Evolutionary conservation across 169 alveolate species (phyloP).

Genomic region (Eimeria falciformis): DNA sequence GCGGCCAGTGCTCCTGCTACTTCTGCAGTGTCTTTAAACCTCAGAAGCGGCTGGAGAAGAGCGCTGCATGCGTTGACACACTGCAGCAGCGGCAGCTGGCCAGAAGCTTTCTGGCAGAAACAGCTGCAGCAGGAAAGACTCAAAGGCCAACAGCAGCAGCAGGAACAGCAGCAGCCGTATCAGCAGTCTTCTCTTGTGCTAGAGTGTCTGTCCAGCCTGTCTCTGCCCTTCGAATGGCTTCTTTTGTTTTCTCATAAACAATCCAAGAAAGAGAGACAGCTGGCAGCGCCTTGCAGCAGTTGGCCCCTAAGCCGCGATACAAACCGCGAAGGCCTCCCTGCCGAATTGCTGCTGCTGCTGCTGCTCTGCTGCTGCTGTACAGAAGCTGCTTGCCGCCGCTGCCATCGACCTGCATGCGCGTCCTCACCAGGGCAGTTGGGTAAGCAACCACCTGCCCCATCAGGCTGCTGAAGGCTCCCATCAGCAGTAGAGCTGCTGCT

Average conservation of each 20-base stretch:
- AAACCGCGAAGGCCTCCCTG: conserved; percentile 77
- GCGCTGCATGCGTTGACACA: neutral
- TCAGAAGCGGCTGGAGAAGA: neutral
- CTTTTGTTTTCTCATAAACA: conserved; percentile 78
- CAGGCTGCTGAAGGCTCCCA: conserved; percentile 76
- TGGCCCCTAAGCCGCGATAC: conserved; percentile 79
- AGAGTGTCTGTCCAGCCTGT: conserved; percentile 43
- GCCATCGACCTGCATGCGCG: conserved; percentile 82
- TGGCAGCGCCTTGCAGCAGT: conserved; percentile 81
- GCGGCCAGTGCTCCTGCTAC: no score
- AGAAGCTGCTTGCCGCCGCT: conserved; percentile 60
- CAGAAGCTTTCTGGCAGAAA: no score
- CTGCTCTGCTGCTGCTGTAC: conserved; percentile 72
- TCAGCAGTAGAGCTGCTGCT: conserved; percentile 60
- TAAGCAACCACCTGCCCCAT: conserved; percentile 79
- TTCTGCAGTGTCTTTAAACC: no score
- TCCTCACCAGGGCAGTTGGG: conserved; percentile 79
- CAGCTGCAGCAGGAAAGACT: no score
- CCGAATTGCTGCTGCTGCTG: conserved; percentile 59
- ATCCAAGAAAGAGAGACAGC: conserved; percentile 81
- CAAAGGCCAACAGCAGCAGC: no score
- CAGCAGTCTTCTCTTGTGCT: conserved; percentile 34
- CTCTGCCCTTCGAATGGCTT: conserved; percentile 53
- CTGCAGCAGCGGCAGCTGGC: neutral
- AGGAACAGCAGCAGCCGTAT: no score